Evolutionary conservation across 2,329 filamentous ascomycete genomes (phyloP).

Genomic region (Ilyonectria robusta): DNA sequence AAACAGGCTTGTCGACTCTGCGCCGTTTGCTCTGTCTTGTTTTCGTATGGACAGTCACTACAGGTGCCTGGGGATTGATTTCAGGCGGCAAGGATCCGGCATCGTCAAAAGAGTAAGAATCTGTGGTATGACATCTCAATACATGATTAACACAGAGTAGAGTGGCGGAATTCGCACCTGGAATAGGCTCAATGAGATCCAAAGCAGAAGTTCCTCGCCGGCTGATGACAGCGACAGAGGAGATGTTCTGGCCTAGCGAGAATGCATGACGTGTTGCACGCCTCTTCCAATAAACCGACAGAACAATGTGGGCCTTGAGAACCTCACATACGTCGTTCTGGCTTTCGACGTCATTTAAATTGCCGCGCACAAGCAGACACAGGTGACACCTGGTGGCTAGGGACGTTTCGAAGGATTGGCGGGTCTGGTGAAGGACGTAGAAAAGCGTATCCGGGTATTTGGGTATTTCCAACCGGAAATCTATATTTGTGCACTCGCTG

Average conservation of each 20-base stretch:
- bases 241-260: not conserved
- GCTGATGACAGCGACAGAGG: not conserved
- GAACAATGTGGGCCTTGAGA: not conserved
- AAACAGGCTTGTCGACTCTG: not conserved
- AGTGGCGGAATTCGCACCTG: not conserved
- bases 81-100: not conserved
- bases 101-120: constrained; percentile 8
- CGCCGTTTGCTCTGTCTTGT: not conserved
- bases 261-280: not conserved
- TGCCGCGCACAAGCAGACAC: constrained; percentile 5
- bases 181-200: constrained; percentile 7
- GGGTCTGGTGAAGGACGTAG: constrained; percentile 2
- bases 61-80: not conserved
- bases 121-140: not conserved
- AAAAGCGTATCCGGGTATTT: not conserved
- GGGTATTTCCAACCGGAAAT: not conserved
- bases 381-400: constrained; percentile 1
- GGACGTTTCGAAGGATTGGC: not conserved
- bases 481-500: not conserved
- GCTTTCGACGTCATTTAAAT: not conserved
- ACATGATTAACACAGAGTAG: too few relatives aligned
- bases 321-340: not conserved
- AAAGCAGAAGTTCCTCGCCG: not conserved
- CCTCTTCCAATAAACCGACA: not conserved
- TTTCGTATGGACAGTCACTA: not conserved